Percentiles rank a stretch among this genome's conserved stretches.
These are phyloP conservation scores for Crithidia thermophila DNA, from an alignment of 208 protist species.

Conservation along the genomic window DNA sequence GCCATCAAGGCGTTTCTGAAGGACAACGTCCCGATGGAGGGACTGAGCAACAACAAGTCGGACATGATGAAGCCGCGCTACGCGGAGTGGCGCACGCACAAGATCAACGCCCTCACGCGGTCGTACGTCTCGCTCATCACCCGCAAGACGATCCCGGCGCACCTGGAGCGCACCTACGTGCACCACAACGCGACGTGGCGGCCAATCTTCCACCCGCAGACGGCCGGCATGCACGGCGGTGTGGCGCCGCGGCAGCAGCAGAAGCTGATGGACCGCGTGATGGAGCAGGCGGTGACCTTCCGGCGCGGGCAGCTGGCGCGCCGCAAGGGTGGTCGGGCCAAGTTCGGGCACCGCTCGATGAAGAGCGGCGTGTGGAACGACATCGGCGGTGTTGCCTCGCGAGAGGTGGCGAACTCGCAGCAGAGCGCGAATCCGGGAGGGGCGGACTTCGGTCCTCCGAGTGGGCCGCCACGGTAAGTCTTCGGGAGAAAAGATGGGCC, in stretches of 20 bases:
- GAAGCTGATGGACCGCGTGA: slow-evolving; percentile 73
- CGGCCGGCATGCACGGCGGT: slow-evolving; percentile 60
- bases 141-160: slow-evolving; percentile 77
- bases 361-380: slow-evolving; percentile 79
- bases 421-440: slow-evolving; percentile 52
- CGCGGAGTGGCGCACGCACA: slow-evolving; percentile 81
- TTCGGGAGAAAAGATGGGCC: not conserved
- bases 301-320: slow-evolving; percentile 63
- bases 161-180: slow-evolving; percentile 82
- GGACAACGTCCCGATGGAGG: slow-evolving; percentile 55
- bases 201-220: slow-evolving; percentile 70
- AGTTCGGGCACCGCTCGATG: slow-evolving; percentile 62
- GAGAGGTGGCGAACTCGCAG: slow-evolving; percentile 39
- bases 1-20: slow-evolving; percentile 69
- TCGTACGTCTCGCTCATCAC: slow-evolving; percentile 87
- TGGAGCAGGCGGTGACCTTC: slow-evolving; percentile 64
- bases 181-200: slow-evolving; percentile 86
- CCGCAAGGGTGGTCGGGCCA: slow-evolving; percentile 79
- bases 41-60: slow-evolving; percentile 64
- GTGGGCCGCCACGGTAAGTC: slow-evolving; percentile 51
- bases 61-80: slow-evolving; percentile 78
- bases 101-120: slow-evolving; percentile 71
- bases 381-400: slow-evolving; percentile 59
- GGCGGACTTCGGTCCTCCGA: slow-evolving; percentile 46
- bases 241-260: slow-evolving; percentile 76